phyloP scores from a whole-genome alignment of 495 filamentous ascomycete genomes.

The Letharia lupina region DNA sequence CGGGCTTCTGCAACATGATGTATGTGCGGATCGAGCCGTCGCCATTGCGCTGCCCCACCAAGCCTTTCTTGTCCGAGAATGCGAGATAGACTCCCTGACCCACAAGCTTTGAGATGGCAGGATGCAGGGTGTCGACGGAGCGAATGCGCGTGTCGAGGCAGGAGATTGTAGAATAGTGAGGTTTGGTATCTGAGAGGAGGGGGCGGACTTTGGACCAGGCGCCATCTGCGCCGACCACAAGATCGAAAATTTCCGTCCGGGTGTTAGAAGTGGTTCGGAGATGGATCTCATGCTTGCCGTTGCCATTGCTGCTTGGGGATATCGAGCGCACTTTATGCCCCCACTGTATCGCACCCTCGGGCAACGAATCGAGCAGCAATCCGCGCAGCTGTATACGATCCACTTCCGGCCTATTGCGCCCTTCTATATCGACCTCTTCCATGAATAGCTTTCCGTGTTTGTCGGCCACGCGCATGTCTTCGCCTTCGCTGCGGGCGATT shows the following conservation, averaged over 20 bases:
- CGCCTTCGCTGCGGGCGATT: conserved; percentile 6
- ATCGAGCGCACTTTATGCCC: conserved; percentile 24
- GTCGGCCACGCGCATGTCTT: conserved; percentile 26
- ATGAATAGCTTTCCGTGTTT: conserved; percentile 26
- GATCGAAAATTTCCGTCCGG: conserved; percentile 33
- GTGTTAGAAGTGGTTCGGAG: conserved; percentile 22
- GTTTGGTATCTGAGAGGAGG: conserved; percentile 38
- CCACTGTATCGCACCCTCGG: conserved; percentile 26
- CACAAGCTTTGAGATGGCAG: conserved; percentile 32
- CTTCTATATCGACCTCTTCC: conserved; percentile 20
- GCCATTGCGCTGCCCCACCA: conserved; percentile 39
- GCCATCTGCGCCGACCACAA: conserved; percentile 42
- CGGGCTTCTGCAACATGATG: conserved; percentile 21
- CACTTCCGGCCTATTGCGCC: conserved; percentile 31
- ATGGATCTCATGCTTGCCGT: conserved; percentile 24
- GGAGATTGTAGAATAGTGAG: conserved; percentile 41
- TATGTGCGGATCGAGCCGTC: conserved; percentile 38
- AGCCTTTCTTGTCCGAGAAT: conserved; percentile 31
- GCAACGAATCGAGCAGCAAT: conserved; percentile 29
- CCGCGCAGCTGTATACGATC: conserved; percentile 27
- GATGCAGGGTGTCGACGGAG: conserved; percentile 27
- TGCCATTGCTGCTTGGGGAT: conserved; percentile 28
- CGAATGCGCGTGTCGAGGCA: conserved; percentile 31
- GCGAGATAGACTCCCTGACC: conserved; percentile 37
- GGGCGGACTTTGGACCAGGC: conserved; percentile 38